Evolutionary conservation across 768 basidiomycete species (phyloP).

Genomic region (Pulveroboletus frians): DNA sequence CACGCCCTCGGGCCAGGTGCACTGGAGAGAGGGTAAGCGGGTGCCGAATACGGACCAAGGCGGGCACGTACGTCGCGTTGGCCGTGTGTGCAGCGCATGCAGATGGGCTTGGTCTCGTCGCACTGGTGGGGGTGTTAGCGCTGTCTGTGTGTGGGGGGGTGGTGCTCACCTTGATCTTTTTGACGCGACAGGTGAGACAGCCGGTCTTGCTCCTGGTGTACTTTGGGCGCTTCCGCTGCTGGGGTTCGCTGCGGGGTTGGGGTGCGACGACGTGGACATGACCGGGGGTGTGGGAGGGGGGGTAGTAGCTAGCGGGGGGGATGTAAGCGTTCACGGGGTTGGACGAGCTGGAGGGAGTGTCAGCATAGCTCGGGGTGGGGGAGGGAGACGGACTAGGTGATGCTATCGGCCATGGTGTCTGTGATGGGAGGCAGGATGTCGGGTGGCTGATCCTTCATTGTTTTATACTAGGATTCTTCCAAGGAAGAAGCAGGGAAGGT

Average conservation of each 20-base stretch:
- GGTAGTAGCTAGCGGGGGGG: constrained; percentile 38
- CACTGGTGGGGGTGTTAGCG: constrained; percentile 45
- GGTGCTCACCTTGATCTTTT: constrained; percentile 83
- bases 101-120: constrained; percentile 85
- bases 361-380: constrained; percentile 9
- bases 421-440: constrained; percentile 36
- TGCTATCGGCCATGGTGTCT: constrained; percentile 45
- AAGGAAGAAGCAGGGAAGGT: constrained; percentile 30
- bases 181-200: constrained; percentile 87
- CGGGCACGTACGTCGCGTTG: constrained; percentile 63
- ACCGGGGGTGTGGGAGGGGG: constrained; percentile 26
- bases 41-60: constrained; percentile 2
- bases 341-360: constrained; percentile 31
- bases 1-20: constrained; percentile 81
- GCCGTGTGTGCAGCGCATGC: constrained; percentile 81
- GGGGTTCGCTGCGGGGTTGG: constrained; percentile 44
- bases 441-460: constrained; percentile 39
- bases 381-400: constrained; percentile 47
- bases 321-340: constrained; percentile 33
- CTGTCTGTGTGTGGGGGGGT: background rate
- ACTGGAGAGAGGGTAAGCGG: constrained; percentile 38
- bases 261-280: constrained; percentile 46
- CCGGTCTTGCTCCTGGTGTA: constrained; percentile 94
- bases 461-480: constrained; percentile 42
- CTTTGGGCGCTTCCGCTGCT: constrained; percentile 80